Conservation (phyloP, 2,329 filamentous ascomycete species). For the Fusarium camptoceras region DNA sequence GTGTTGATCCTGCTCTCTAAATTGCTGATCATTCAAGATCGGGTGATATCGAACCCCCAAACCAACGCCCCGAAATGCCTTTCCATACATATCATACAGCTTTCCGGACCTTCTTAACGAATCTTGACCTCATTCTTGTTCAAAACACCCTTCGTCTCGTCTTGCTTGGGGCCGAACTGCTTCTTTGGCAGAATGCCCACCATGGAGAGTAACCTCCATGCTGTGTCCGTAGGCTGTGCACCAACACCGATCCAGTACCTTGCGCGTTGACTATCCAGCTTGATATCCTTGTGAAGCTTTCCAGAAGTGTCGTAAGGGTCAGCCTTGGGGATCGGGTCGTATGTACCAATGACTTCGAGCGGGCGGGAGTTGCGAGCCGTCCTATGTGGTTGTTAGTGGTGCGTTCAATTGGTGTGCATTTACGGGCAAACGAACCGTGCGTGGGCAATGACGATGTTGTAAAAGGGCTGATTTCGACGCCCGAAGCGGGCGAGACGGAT, state of each 20-base stretch:
- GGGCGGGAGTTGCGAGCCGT: slow-evolving; percentile 89
- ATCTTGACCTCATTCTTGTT: slow-evolving; percentile 47
- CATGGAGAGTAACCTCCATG: slow-evolving; percentile 88
- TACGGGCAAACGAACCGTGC: slow-evolving; percentile 74
- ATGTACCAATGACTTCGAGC: slow-evolving; percentile 90
- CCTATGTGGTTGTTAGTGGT: slow-evolving; percentile 58
- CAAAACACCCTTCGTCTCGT: slow-evolving; percentile 44
- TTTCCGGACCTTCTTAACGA: slow-evolving; percentile 36
- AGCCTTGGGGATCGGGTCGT: slow-evolving; percentile 74
- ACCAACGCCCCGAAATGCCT: slow-evolving; percentile 46
- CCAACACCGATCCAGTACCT: slow-evolving; percentile 98
- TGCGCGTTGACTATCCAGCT: slow-evolving; percentile 82
- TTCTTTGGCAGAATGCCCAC: slow-evolving; percentile 63
- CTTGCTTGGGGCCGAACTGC: slow-evolving; percentile 50
- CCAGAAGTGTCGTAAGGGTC: slow-evolving; percentile 71
- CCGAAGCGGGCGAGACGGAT: slow-evolving; percentile 96
- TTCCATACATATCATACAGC: slow-evolving; percentile 48
- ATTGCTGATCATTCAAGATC: slow-evolving; percentile 13
- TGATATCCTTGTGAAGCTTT: slow-evolving; percentile 88
- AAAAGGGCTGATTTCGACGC: slow-evolving; percentile 87
- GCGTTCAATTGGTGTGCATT: background rate
- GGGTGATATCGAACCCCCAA: slow-evolving; percentile 32
- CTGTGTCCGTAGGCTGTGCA: slow-evolving; percentile 90
- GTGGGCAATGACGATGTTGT: slow-evolving; percentile 97
- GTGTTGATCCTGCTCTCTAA: background rate